Percentiles rank a stretch among this genome's conserved stretches.
These are phyloP conservation scores for Beta corolliflora DNA, from an alignment of 179 eudicot genomes.

Conservation along the genomic window DNA sequence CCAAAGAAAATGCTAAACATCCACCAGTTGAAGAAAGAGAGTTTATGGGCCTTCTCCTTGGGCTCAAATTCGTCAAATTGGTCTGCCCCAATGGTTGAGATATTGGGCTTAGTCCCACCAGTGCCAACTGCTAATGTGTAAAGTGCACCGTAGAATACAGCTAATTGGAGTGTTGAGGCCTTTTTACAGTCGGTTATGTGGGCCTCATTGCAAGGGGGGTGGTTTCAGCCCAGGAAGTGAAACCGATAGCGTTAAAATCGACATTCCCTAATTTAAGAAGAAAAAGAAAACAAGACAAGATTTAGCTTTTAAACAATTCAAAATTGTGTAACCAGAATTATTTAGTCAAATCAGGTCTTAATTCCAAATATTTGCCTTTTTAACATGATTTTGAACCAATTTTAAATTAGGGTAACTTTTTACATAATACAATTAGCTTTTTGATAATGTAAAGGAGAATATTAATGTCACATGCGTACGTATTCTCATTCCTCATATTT, in stretches of 20 bases:
- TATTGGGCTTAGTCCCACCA: slow-evolving; percentile 85
- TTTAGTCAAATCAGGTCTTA: no score
- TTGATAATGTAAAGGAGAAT: no score
- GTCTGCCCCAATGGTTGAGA: slow-evolving; percentile 81
- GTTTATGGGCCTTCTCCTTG: slow-evolving; percentile 68
- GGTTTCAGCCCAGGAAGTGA: slow-evolving; percentile 69
- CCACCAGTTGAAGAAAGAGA: slow-evolving; percentile 91
- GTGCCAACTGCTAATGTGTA: slow-evolving; percentile 73
- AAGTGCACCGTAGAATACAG: slow-evolving; percentile 62
- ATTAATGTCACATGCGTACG: no score
- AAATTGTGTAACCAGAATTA: no score
- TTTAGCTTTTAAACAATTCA: no score
- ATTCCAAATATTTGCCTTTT: no score
- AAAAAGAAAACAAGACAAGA: not conserved
- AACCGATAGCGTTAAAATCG: slow-evolving; percentile 63
- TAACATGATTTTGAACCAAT: no score
- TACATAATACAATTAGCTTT: no score
- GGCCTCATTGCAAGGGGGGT: slow-evolving; percentile 44
- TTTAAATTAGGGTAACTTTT: no score
- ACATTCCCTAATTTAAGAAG: slow-evolving; percentile 57
- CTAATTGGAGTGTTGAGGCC: slow-evolving; percentile 55
- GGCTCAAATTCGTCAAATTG: slow-evolving; percentile 81
- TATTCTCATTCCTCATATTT: no score
- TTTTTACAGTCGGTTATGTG: slow-evolving; percentile 27
- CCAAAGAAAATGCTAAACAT: slow-evolving; percentile 80